Base-by-base conservation (phyloP, 192 early-diverging fungal genomes). In the Umbelopsis vinacea region DNA sequence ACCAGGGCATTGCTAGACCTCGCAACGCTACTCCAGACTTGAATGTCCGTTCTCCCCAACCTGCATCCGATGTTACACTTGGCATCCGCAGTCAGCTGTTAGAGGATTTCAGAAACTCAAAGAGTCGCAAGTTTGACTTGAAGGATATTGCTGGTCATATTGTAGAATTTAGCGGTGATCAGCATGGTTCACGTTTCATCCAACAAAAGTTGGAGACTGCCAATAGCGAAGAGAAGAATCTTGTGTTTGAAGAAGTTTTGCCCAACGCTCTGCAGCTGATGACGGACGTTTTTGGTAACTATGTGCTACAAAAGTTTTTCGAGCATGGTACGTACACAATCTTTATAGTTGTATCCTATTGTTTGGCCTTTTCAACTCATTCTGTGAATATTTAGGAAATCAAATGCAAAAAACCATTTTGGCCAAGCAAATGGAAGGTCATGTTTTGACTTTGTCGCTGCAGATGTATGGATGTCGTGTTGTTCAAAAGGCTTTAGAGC, bases 391-490 rank as follows among this genome's bases (percentile, higher is more conserved):
- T 5, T 48, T 70, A 70, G 60, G 69, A 23, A 94, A 92, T 74
- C 93, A 91, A 80, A 84, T 87, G 71, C 97, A 99, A 75, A 98
- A 97, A 87, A 89, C 93, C 33, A 84, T 93, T 33, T 86, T 99
- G 68, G 95, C 96, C 6, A 89, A 92, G 74, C 92, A 95, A 78
- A 99, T 99, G 96, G 93, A 97, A 72, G 93, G 94, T 23, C 96
- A 99, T 78, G 94, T 99, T 4, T 72, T 98, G 57, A 88, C 91
- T 17, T 85, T 99, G 67, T 95, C 96, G 21, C 83, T 98, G 75
- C 97, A 99, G 82, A 99, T 99, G 97, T 99, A 99, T 79, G 97
- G 97, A 4, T 99, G 97, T 76, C 92, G 97, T 40, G 97, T 99
- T 9, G 96, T 99, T 33, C 97, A 99, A 79, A 99, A 99, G 88